Base-by-base conservation (phyloP, 73 alveolate species). In the Paramecium octaurelia region DNA sequence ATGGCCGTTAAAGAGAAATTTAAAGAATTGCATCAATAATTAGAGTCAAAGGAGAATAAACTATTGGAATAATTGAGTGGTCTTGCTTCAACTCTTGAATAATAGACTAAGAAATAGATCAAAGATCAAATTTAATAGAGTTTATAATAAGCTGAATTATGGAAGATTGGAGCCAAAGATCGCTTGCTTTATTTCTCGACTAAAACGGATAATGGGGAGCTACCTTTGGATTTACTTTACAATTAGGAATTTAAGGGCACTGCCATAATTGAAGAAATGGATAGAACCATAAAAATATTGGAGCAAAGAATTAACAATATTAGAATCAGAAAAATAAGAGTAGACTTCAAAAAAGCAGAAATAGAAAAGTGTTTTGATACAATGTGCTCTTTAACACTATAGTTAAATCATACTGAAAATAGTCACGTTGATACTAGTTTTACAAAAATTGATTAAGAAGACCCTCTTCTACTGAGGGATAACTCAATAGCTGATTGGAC, bases 401-500 rank as follows among this genome's bases (percentile, higher is more conserved):
- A 75, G 18, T 40, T 36, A 24, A 75, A n/a, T 75, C 42, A 75
- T 75, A 34, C 68, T 31, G 50, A 27, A 68, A 75, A 75, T 14
- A 75, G 38, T 36, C 29, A 18, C 11, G 31, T 21, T 20, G 48
- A 75, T 36, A 75, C 20, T 75, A 31, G 42, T 44, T 75, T 75
- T 75, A 31, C 88, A 34, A 75, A 44, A 31, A 36, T 75, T 3
- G 48, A 31, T 75, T 35, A 75, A 40, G 88, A 75, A n/a, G 88
- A 75, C 1, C 88, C 88, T 4, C 42, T 75, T 16, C 24, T 75
- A 34, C 21, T 75, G n/a, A 29, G 48, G 38, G 88, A 75, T 12
- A 75, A 31, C 14, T 75, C 88, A 16, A 9, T 75, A 18, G 88
- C 88, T 4, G 88, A 75, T 75, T 75, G 88, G 88, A 75, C 60